Evolutionary conservation across 192 early-diverging fungal genomes (phyloP).

Genomic region (Backusella luteola): DNA sequence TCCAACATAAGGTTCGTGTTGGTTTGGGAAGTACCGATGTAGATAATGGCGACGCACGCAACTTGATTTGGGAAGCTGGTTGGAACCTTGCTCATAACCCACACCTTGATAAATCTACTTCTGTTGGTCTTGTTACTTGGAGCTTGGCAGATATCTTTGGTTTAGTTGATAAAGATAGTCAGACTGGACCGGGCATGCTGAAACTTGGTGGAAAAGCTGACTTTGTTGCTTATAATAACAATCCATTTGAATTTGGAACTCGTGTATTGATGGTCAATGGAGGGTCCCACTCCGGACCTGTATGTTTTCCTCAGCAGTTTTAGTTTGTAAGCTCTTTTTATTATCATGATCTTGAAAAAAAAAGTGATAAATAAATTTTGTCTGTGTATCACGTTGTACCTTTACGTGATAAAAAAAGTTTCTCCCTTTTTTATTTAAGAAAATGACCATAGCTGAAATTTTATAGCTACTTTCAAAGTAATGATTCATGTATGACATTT

Average conservation of each 20-base stretch:
- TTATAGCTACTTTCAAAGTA: background rate
- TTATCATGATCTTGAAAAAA: background rate
- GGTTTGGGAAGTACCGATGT: conserved; percentile 51
- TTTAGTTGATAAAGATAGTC: conserved; percentile 23
- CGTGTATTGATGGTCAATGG: conserved; percentile 58
- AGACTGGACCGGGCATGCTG: conserved; percentile 17
- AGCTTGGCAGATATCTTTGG: conserved; percentile 68
- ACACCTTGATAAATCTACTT: conserved; percentile 48
- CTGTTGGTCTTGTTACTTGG: conserved; percentile 77
- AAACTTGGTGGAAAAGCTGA: conserved; percentile 35
- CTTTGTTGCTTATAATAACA: conserved; percentile 66
- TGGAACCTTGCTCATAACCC: conserved; percentile 41
- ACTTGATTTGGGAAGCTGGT: conserved; percentile 76
- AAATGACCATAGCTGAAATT: background rate
- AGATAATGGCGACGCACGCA: conserved; percentile 54
- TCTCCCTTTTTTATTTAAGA: background rate
- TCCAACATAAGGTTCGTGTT: conserved; percentile 56
- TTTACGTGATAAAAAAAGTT: background rate
- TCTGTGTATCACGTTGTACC: background rate
- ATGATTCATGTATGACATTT: background rate
- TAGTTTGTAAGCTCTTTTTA: background rate
- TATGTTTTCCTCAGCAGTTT: conserved; percentile 14
- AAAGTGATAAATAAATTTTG: background rate
- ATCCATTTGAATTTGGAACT: conserved; percentile 67
- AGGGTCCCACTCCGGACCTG: conserved; percentile 39